Conservation (phyloP, 208 protist species). For the Eutreptiella sp. region DNA sequence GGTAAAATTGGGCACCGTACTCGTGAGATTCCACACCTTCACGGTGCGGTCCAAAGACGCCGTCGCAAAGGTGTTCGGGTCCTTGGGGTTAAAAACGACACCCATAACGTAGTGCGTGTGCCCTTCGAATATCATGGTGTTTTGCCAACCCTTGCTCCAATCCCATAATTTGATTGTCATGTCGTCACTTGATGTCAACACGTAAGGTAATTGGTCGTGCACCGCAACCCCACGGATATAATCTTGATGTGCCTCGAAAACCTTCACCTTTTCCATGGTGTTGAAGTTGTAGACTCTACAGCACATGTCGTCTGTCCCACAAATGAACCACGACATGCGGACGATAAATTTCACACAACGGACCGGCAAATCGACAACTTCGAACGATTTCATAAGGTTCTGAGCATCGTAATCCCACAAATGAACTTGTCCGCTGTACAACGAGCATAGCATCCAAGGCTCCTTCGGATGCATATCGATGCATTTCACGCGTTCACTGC, state of each 20-base stretch:
- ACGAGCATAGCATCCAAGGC: conserved; percentile 85
- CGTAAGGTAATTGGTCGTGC: conserved; percentile 89
- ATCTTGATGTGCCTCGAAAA: conserved; percentile 93
- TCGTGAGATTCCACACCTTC: conserved; percentile 90
- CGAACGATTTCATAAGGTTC: conserved; percentile 91
- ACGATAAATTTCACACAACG: conserved; percentile 91
- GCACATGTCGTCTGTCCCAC: conserved; percentile 88
- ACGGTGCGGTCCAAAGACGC: conserved; percentile 94
- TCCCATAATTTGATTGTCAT: conserved; percentile 97
- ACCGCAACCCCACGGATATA: conserved; percentile 93
- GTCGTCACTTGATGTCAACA: conserved; percentile 95
- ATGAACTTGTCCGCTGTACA: conserved; percentile 88
- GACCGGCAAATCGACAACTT: conserved; percentile 87
- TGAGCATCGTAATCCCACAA: conserved; percentile 96
- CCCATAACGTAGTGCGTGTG: conserved; percentile 98
- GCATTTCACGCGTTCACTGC: conserved; percentile 94
- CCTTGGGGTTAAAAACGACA: conserved; percentile 94
- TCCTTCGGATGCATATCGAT: conserved; percentile 98
- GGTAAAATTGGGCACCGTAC: conserved; percentile 85
- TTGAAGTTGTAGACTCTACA: conserved; percentile 97
- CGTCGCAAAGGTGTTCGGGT: conserved; percentile 94
- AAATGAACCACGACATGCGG: conserved; percentile 91
- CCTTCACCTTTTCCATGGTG: conserved; percentile 95
- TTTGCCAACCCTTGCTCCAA: conserved; percentile 91
- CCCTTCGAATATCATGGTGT: conserved; percentile 87